Conservation (phyloP, 495 filamentous ascomycete species). For the Neurospora discreta region DNA sequence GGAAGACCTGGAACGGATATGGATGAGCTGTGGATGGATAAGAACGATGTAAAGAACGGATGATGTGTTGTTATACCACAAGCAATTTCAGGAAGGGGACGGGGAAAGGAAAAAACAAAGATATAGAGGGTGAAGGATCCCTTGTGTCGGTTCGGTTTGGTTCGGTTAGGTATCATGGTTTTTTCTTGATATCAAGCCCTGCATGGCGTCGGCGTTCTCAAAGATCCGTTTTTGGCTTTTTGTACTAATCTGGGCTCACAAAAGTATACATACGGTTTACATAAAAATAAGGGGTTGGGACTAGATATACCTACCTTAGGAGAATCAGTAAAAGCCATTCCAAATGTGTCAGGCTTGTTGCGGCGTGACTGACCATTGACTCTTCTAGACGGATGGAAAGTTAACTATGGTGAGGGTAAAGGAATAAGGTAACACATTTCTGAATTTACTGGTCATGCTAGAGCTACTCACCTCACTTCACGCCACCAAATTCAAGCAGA, state of each 20-base stretch:
- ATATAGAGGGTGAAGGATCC: background rate
- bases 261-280: constrained; percentile 1
- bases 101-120: background rate
- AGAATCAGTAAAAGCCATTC: background rate
- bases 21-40: background rate
- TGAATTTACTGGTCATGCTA: background rate
- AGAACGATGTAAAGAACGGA: background rate
- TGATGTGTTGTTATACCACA: background rate
- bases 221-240: background rate
- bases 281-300: background rate
- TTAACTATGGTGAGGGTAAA: background rate
- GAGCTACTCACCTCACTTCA: background rate
- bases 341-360: background rate
- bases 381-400: background rate
- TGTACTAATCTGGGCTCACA: background rate
- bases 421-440: background rate
- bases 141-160: background rate
- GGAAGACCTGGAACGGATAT: background rate
- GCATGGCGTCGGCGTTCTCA: constrained; percentile 7
- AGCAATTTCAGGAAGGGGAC: background rate
- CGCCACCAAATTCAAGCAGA: background rate
- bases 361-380: background rate
- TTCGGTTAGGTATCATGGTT: background rate
- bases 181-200: constrained; percentile 2
- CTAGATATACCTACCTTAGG: background rate